phyloP scores from a whole-genome alignment of 2,329 filamentous ascomycete genomes.

The Rhynchosporium secalis region DNA sequence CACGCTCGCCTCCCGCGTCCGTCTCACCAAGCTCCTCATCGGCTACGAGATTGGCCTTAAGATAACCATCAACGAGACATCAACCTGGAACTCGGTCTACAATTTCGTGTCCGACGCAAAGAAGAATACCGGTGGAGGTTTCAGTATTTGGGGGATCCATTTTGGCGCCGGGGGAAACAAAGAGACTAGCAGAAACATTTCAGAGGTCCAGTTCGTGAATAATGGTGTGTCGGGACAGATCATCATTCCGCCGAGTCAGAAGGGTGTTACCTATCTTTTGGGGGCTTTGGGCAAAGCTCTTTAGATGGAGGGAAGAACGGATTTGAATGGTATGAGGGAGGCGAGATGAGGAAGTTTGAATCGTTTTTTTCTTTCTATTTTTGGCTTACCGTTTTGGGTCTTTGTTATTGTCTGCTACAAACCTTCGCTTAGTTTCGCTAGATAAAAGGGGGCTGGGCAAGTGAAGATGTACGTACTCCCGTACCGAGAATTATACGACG shows the following conservation, averaged over 20 bases:
- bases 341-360: no score
- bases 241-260: not conserved
- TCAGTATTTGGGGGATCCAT: constrained; percentile 21
- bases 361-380: no score
- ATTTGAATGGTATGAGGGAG: not conserved
- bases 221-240: constrained; percentile 2
- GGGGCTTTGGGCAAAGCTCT: constrained; percentile 10
- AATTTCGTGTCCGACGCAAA: constrained; percentile 16
- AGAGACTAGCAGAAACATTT: constrained; percentile 8
- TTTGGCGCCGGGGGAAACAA: constrained; percentile 18
- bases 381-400: no score
- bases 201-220: constrained; percentile 12
- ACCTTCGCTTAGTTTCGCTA: no score
- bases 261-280: constrained; percentile 6
- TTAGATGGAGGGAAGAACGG: not conserved
- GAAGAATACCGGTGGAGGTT: constrained; percentile 7
- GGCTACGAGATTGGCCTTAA: constrained; percentile 21
- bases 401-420: no score
- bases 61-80: constrained; percentile 20
- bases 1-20: constrained; percentile 16
- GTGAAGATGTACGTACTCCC: no score
- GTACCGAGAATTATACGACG: no score
- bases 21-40: constrained; percentile 17
- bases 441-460: no score
- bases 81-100: constrained; percentile 14